Base-by-base conservation (phyloP, 805 yeast genomes). In the Zygotorulaspora danielsina region DNA sequence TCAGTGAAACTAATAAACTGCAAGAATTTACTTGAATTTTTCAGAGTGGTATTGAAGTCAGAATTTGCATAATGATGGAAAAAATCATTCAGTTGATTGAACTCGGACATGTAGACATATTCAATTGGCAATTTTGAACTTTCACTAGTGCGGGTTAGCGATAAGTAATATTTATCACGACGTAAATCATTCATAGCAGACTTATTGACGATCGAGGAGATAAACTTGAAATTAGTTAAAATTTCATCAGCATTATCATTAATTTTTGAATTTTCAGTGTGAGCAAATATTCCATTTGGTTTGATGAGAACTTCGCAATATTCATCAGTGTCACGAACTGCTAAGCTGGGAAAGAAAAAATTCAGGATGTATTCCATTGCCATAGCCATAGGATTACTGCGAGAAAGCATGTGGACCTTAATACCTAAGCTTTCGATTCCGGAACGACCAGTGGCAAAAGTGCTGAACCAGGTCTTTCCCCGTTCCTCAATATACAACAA, bases 31-130 rank as follows among this genome's bases (percentile, higher is more conserved):
- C 66, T 68, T 19, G 74, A 55, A 32, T 66, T 67, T 10, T 54
- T 47, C 43, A 78, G 57, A 20, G 76, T 65, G 21, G 69, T 68
- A 19, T 67, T 64, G 38, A 81, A 59, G 33, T 72, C 70, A n/a
- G 48, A 41, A 34, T 35, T 47, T n/a, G 46, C 45, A 58, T 68
- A 48, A 37, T 78, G 72, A 49, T 73, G 71, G 37, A 84, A 66
- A 42, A 76, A 67, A 4, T 78, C 86, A 49, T 81, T 87, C 67
- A 85, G 71, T 61, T 90, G 97, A 45, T 79, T 72, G 41, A 78
- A 78, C 70, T 93, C 99, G 52, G 84, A 71, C 97, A 93, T 89
- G 66, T 77, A 86, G 19, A 86, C 95, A 57, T 73, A 84, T 48
- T 83, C 78, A 32, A 66, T 53, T 24, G 96, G 95, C 52, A 90